Conservation (phyloP, 2,329 filamentous ascomycete species). For the Fusarium hostae region DNA sequence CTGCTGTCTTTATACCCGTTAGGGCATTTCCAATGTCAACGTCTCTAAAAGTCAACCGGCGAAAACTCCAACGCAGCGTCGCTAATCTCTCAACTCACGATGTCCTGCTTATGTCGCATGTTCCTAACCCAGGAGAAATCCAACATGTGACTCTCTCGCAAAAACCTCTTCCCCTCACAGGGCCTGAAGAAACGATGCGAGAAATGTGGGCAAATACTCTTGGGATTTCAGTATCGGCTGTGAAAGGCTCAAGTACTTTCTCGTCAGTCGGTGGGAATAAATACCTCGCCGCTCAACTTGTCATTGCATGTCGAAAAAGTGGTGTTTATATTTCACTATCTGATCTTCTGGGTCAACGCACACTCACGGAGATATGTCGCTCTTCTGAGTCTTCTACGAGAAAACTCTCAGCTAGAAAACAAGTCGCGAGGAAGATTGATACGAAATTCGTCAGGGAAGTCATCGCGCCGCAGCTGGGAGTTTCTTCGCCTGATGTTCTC, state of each 20-base stretch:
- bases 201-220: constrained; percentile 60
- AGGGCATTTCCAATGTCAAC: constrained; percentile 60
- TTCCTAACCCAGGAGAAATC: constrained; percentile 52
- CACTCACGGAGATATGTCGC: constrained; percentile 60
- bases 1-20: constrained; percentile 61
- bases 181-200: constrained; percentile 60
- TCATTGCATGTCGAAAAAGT: constrained; percentile 57
- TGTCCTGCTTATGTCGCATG: constrained; percentile 54
- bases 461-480: constrained; percentile 56
- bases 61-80: constrained; percentile 59
- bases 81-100: constrained; percentile 56
- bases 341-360: constrained; percentile 55
- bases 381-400: constrained; percentile 38
- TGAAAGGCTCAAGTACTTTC: constrained; percentile 58
- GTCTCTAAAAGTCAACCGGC: constrained; percentile 62
- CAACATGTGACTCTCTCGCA: constrained; percentile 45
- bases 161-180: constrained; percentile 61
- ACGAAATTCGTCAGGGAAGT: constrained; percentile 54
- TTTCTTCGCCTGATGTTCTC: constrained; percentile 55
- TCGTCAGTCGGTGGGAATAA: constrained; percentile 59
- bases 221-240: constrained; percentile 51
- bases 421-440: constrained; percentile 30
- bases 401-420: not conserved
- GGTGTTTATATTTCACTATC: constrained; percentile 55
- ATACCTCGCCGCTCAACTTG: constrained; percentile 57